Conservation (phyloP, 73 alveolate species). For the Uronychia binucleata region DNA sequence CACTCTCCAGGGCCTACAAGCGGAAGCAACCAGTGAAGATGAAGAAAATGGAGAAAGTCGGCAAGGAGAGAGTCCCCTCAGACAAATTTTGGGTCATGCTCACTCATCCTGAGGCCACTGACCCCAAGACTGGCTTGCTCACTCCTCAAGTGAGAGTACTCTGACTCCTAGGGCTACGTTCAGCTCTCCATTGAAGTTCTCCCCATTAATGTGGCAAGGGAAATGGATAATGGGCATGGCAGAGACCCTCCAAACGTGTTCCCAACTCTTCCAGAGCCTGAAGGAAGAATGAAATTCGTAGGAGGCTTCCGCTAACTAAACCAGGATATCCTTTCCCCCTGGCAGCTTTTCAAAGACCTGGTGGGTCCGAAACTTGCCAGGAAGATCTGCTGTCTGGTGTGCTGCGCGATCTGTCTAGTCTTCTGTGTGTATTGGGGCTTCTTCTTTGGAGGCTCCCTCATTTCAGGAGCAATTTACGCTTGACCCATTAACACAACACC, state of each 20-base stretch:
- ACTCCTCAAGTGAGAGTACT: slow-evolving; percentile 18
- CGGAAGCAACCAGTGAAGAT: slow-evolving; percentile 55
- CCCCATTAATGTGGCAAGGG: slow-evolving; percentile 64
- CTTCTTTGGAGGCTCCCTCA: slow-evolving; percentile 32
- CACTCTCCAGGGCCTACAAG: slow-evolving; percentile 43
- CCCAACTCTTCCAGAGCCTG: slow-evolving; percentile 78
- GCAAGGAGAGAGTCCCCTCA: slow-evolving; percentile 32
- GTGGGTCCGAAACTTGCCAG: slow-evolving; percentile 59
- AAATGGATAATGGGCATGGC: slow-evolving; percentile 69
- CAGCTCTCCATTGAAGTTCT: slow-evolving; percentile 59
- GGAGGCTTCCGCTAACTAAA: neutral
- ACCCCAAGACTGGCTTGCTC: slow-evolving; percentile 53
- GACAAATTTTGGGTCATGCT: slow-evolving; percentile 71
- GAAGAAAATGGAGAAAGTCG: slow-evolving; percentile 51
- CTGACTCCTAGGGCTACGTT: slow-evolving; percentile 60
- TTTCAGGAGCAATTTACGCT: neutral
- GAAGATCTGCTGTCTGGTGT: slow-evolving; percentile 22
- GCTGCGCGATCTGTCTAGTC: slow-evolving; percentile 32
- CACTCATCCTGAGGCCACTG: slow-evolving; percentile 77
- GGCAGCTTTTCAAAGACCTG: slow-evolving; percentile 49
- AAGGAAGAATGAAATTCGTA: slow-evolving; percentile 75
- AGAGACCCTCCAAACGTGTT: slow-evolving; percentile 80
- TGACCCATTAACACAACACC: neutral
- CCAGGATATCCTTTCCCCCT: slow-evolving; percentile 52
- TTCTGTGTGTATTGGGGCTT: slow-evolving; percentile 54